Evolutionary conservation across 192 early-diverging fungal genomes (phyloP).

Genomic region (Coemansia sp.): DNA sequence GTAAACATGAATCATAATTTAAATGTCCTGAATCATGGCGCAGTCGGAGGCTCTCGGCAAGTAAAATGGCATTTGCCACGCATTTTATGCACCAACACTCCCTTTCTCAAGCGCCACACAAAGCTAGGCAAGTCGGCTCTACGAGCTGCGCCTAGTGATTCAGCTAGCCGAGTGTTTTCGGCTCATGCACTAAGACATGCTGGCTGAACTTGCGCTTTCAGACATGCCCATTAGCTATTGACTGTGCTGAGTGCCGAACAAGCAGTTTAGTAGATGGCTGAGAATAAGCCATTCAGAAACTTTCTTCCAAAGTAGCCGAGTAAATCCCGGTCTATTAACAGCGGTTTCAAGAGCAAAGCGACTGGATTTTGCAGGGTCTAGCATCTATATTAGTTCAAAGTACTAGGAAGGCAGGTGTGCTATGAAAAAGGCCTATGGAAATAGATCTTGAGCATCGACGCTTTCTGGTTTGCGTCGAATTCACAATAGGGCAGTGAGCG

Average conservation of each 20-base stretch:
- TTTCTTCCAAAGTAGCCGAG: background rate
- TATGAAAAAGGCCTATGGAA: background rate
- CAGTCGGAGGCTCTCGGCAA: background rate
- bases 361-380: background rate
- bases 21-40: background rate
- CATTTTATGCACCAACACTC: background rate
- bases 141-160: background rate
- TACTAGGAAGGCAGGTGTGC: background rate
- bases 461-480: background rate
- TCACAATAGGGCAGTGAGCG: conserved; percentile 41
- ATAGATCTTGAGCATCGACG: too few relatives aligned
- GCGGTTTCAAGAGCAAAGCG: background rate
- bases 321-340: background rate
- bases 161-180: background rate
- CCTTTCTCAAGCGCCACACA: background rate
- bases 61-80: background rate
- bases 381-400: background rate
- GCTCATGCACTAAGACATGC: background rate
- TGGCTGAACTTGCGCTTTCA: background rate
- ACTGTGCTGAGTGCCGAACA: background rate
- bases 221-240: background rate
- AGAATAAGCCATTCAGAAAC: background rate
- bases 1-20: background rate
- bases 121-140: background rate
- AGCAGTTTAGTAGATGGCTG: background rate